These are phyloP conservation scores for Tetratostichococcus sp. DNA, from an alignment of 139 green algal genomes.

Conservation along the genomic window DNA sequence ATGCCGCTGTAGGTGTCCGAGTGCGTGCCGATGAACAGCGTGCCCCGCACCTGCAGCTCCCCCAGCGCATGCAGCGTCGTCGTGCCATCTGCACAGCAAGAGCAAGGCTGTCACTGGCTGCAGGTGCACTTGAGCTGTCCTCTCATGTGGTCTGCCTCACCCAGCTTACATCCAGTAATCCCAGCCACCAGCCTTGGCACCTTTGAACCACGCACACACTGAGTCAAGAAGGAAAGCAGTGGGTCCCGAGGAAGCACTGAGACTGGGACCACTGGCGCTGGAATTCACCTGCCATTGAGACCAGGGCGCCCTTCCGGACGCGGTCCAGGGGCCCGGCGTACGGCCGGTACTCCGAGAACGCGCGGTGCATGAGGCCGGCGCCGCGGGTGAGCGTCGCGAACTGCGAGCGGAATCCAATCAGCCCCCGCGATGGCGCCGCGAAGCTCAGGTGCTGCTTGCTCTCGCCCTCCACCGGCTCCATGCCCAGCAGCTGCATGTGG, in stretches of 20 bases:
- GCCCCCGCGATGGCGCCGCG: constrained; percentile 54
- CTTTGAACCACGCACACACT: too few species aligned
- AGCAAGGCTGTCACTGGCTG: background rate
- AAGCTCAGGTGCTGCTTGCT: constrained; percentile 69
- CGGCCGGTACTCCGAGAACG: constrained; percentile 57
- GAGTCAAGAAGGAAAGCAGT: too few species aligned
- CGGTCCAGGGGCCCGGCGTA: constrained; percentile 54
- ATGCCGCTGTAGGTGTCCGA: constrained; percentile 75
- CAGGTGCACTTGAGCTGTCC: too few species aligned
- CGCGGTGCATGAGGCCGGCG: constrained; percentile 69
- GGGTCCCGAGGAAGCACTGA: too few species aligned
- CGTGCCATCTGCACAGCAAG: constrained; percentile 43
- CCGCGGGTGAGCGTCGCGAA: constrained; percentile 76
- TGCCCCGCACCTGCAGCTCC: constrained; percentile 65
- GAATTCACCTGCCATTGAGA: constrained; percentile 36
- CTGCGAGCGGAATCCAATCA: constrained; percentile 66
- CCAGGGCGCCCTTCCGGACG: constrained; percentile 68
- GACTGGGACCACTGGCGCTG: background rate
- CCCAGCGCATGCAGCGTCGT: constrained; percentile 64
- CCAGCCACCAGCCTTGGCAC: too few species aligned
- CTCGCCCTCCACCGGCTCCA: constrained; percentile 39
- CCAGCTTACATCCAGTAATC: too few species aligned
- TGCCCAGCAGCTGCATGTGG: constrained; percentile 60
- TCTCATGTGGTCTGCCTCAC: too few species aligned
- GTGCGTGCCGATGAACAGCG: constrained; percentile 66